These are phyloP conservation scores for Jacaranda mimosifolia DNA, from an alignment of 257 asterid species.

Conservation along the genomic window DNA sequence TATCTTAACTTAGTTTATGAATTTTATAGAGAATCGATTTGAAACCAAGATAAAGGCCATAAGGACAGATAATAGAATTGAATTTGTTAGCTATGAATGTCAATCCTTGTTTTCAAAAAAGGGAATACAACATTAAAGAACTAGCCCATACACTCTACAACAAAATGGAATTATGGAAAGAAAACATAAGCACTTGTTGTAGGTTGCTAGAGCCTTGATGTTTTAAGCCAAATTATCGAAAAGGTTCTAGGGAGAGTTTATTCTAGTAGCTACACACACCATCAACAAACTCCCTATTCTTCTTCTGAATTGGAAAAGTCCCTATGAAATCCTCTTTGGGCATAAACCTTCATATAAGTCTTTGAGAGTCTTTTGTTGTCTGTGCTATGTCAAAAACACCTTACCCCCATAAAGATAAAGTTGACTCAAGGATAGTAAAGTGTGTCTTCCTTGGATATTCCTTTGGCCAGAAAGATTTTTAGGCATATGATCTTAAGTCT, in stretches of 20 bases:
- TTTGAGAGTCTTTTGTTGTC: not conserved
- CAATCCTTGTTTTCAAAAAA: not conserved
- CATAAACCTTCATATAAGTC: not conserved
- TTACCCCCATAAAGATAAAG: too few relatives aligned
- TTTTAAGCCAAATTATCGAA: not conserved
- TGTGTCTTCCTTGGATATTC: too few relatives aligned
- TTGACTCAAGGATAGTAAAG: too few relatives aligned
- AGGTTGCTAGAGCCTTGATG: not conserved
- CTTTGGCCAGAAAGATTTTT: too few relatives aligned
- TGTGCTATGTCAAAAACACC: not conserved
- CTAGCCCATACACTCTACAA: not conserved
- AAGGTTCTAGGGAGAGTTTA: not conserved
- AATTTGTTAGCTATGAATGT: too few relatives aligned
- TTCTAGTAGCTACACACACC: not conserved
- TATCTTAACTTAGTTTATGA: too few relatives aligned
- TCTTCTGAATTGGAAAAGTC: not conserved
- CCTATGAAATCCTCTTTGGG: not conserved
- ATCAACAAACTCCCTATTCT: not conserved
- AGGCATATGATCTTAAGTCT: too few relatives aligned
- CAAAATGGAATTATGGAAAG: not conserved
- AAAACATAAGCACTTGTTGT: not conserved
- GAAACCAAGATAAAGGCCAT: too few relatives aligned
- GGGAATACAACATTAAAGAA: not conserved
- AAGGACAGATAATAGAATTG: too few relatives aligned
- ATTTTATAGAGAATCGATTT: too few relatives aligned